These are phyloP conservation scores for Alisma plantagoaquatica DNA, from an alignment of 106 monocot species.

Conservation along the genomic window DNA sequence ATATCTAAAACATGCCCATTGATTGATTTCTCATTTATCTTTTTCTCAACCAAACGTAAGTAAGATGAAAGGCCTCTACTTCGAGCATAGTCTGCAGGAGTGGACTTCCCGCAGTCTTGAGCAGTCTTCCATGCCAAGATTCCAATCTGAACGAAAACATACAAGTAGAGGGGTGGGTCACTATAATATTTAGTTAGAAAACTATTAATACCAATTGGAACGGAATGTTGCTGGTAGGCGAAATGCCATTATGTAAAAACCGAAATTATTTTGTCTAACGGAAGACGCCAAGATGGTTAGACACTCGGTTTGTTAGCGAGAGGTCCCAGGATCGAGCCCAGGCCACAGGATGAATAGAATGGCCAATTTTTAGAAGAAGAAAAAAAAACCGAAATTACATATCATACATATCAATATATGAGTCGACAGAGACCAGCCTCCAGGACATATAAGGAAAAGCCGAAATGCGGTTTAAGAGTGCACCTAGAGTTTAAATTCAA, in stretches of 20 bases:
- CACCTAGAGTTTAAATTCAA: not conserved
- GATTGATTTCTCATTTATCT: conserved; percentile 24
- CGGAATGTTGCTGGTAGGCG: too few relatives aligned
- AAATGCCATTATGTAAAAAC: not conserved
- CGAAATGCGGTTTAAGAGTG: not conserved
- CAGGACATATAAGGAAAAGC: conserved; percentile 1
- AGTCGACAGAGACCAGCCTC: not conserved
- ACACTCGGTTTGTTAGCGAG: too few relatives aligned
- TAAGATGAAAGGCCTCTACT: conserved; percentile 43
- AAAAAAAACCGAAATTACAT: too few relatives aligned
- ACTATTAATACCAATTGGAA: too few relatives aligned
- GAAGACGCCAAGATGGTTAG: too few relatives aligned
- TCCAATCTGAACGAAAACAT: conserved; percentile 38
- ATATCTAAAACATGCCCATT: conserved; percentile 35
- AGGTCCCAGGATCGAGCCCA: too few relatives aligned
- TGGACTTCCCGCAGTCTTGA: conserved; percentile 35
- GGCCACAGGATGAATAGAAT: too few relatives aligned
- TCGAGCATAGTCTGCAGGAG: conserved; percentile 67
- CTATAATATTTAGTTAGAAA: too few relatives aligned
- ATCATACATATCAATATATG: not conserved
- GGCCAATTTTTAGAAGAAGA: too few relatives aligned
- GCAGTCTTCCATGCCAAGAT: conserved; percentile 58
- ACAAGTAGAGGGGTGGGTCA: too few relatives aligned
- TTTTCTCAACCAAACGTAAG: conserved; percentile 43
- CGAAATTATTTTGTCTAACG: too few relatives aligned